Evolutionary conservation across 768 basidiomycete genomes (phyloP).

Genomic region (Melanogaster broomeanus): DNA sequence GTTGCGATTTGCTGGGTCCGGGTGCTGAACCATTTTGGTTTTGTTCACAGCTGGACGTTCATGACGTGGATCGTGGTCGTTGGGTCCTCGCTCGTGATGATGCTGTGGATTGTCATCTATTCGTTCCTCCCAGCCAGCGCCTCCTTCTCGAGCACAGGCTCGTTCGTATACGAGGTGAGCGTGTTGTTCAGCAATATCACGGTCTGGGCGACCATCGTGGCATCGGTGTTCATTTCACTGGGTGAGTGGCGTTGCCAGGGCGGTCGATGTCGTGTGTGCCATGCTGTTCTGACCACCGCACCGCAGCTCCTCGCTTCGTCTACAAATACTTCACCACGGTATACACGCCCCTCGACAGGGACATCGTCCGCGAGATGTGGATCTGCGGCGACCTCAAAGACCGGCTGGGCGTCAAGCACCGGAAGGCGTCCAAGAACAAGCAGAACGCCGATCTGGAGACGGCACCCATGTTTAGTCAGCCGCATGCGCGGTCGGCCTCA

Average conservation of each 20-base stretch:
- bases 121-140: slow-evolving; percentile 73
- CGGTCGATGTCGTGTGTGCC: slow-evolving; percentile 6
- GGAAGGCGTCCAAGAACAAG: slow-evolving; percentile 50
- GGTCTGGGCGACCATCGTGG: slow-evolving; percentile 81
- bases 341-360: slow-evolving; percentile 82
- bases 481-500: slow-evolving; percentile 64
- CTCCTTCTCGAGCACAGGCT: slow-evolving; percentile 71
- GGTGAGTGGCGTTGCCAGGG: slow-evolving; percentile 43
- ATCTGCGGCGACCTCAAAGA: slow-evolving; percentile 83
- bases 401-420: slow-evolving; percentile 68
- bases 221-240: slow-evolving; percentile 71
- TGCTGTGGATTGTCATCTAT: slow-evolving; percentile 87
- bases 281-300: slow-evolving; percentile 3
- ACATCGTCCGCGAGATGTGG: slow-evolving; percentile 93
- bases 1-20: not conserved
- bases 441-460: slow-evolving; percentile 49
- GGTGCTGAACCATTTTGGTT: slow-evolving; percentile 11
- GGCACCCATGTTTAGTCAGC: slow-evolving; percentile 70
- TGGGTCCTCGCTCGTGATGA: slow-evolving; percentile 79
- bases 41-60: slow-evolving; percentile 66
- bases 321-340: slow-evolving; percentile 69
- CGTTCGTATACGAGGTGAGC: slow-evolving; percentile 72
- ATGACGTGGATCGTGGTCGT: slow-evolving; percentile 83
- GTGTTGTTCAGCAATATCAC: slow-evolving; percentile 76
- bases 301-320: slow-evolving; percentile 76